Evolutionary conservation across 2,329 filamentous ascomycete species (phyloP), one percentile per base, ranked within the genome.

Genomic region (Colletotrichum sp.): DNA sequence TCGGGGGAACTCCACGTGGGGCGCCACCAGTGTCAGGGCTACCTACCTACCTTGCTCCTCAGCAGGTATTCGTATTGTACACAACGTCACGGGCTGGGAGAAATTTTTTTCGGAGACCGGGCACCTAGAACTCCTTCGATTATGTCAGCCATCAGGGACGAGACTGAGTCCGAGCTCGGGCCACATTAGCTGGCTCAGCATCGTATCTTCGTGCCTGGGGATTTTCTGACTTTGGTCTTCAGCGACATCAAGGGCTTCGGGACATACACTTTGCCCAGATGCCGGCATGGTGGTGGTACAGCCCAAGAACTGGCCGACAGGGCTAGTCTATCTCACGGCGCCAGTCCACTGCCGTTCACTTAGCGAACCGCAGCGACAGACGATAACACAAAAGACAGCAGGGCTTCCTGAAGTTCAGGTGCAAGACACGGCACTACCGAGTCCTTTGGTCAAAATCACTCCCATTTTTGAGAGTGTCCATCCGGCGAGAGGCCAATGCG

Each of bases 261-360:
- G n/a, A 52, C 44, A 24, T 52, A 7, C 6, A 52, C 21, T 6
- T 24, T 52, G n/a, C 44, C n/a, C n/a, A 52, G 44, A 21, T 52
- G 44, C n/a, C 59, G 34, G 18, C 28, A 32, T 34, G 28, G 28
- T 24, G 44, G 68, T 76, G 69, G 21, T 64, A 30, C 72, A 81
- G 28, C 91, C 91, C 4, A 89, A 88, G 78, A 92, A 92, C 82
- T 93, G 92, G 92, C 91, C 92, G 0, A 49, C 84, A 6, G 69
- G 84, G 12, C 78, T 92, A 3, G 85, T 87, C 3, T 93, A 93
- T 80, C 87, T 93, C 64, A 85, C 83, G 3, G 79, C 83, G 4
- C 90, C 92, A 3, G 80, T 84, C 5, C 88, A 90, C 81, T 88
- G 88, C 32, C 85, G 85, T 55, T 83, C 86, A 76, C 81, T 92